Evolutionary conservation across 1,284 basidiomycete genomes (phyloP), one percentile per base, ranked within the genome.

Genomic region (Sparassis latifolia): DNA sequence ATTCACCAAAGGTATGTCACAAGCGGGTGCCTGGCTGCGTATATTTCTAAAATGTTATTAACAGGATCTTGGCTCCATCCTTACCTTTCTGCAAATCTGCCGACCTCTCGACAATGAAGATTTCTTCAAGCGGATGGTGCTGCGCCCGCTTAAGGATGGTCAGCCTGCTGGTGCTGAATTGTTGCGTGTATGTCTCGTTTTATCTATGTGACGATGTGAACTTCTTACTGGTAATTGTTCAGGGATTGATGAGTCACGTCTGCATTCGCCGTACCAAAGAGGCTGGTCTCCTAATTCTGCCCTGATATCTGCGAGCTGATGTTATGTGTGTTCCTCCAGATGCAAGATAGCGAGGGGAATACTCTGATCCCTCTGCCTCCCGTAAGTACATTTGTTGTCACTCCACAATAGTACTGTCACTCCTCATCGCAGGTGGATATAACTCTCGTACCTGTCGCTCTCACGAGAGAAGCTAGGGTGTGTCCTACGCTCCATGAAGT

Each of bases 191-290:
- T 44, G 76, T 68, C 1, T 29, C 44, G 5, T 44, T 30, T 28
- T 27, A 33, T 43, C 28, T 29, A 41, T 9, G 27, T 4, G 3
- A 38, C 4, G 9, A 35, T 2, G 2, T 10, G 3, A 1, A 33
- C 10, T 3, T 7, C 2, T 7, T 10, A 43, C 45, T 52, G 45
- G 52, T 59, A 9, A 60, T 47, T 37, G 43, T 27, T 54, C 54
- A 90, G 84, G 89, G 86, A 3, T 68, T 96, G n/a, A 92, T 95
- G 78, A 82, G 74, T 42, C 86, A 90, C 31, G 77, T 84, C 10
- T 90, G 92, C 49, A 84, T 96, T 43, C 84, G 92, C 4, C 78
- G 92, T 33, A 93, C 90, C 3, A 94, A 94, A 66, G 89, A 93
- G 69, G 87, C 84, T 2, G 33, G 42, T 37, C 7, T 12, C 35